Evolutionary conservation across 768 basidiomycete genomes (phyloP).

Genomic region (Leucosporidium creatinivorum): DNA sequence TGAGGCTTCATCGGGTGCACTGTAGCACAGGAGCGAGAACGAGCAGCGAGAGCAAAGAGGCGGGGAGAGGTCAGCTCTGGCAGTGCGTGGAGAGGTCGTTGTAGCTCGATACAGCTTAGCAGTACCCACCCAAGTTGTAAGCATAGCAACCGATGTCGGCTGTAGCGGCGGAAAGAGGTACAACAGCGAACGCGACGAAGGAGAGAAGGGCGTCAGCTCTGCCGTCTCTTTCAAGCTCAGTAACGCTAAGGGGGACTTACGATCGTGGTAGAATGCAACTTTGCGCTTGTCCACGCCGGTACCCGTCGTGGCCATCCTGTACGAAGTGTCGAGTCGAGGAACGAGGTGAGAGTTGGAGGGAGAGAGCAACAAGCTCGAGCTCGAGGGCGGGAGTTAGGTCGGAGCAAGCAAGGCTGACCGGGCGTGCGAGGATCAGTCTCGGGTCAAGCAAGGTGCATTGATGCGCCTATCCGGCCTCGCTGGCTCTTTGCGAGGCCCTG

Average conservation of each 20-base stretch:
- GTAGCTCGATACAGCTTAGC: too few species aligned
- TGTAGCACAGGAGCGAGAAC: conserved; percentile 34
- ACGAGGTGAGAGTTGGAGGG: too few species aligned
- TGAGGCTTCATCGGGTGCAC: conserved; percentile 96
- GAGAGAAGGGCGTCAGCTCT: not conserved
- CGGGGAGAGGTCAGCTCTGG: not conserved
- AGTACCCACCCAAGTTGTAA: conserved; percentile 28
- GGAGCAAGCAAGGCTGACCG: too few species aligned
- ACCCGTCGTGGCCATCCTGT: not conserved
- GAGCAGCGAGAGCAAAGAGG: too few species aligned
- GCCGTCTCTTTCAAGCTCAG: not conserved
- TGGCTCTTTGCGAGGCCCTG: too few species aligned
- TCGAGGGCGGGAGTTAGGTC: too few species aligned
- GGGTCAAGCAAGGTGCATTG: too few species aligned
- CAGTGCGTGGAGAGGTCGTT: not conserved
- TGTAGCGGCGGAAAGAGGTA: not conserved
- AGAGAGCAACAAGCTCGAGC: too few species aligned
- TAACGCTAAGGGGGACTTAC: not conserved
- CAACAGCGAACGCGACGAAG: not conserved
- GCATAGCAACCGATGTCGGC: conserved; percentile 32
- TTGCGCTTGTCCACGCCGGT: conserved; percentile 10
- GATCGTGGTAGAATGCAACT: conserved; percentile 33
- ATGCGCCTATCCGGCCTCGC: too few species aligned
- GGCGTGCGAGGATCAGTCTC: too few species aligned
- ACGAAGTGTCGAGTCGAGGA: too few species aligned